Base-by-base conservation (phyloP, 2,329 filamentous ascomycete genomes). In the Scopulariopsis brevicaulis region DNA sequence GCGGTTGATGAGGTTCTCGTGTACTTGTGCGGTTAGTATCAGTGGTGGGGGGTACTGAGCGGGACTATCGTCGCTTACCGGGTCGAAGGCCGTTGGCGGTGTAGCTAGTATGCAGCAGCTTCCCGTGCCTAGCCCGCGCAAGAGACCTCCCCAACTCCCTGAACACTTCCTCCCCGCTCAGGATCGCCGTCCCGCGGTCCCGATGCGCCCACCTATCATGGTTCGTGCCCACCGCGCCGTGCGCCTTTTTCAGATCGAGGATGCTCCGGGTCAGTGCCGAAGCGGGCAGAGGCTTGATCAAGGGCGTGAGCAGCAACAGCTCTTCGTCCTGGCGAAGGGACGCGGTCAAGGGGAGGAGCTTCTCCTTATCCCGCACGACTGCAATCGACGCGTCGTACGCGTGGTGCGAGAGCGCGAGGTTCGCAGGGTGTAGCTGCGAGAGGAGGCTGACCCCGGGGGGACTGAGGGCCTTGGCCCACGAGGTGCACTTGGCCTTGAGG, bases 321-420 rank as follows among this genome's bases (percentile, higher is more conserved):
- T 96, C 93, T 67, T 96, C 92, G 58, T 90, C 88, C 22, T 87
- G 82, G 54, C 93, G 86, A 67, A 96, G 80, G 4, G 89, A 86
- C 61, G 86, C 86, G 3, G 89, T 87, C 5, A 97, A 77, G 1
- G 94, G 94, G 3, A 99, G 75, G 1, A 96, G 74, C 60, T 89
- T 85, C 61, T 93, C 88, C 69, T 90, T 93, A 68, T 99, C 93
- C 59, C 92, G 81, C 54, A 97, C 90, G 25, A 99, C 87, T 0
- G 92, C 94, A 60, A 97, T 96, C 1, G 93, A 96, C 63, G 84
- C 86, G 66, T 96, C 92, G 69, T 97, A 99, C 1, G 91, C 91
- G 67, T 83, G 86, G 0, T 85, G 88, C 0, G 93, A 96, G 5
- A 97, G 78, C 6, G 82, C 82, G 11, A 89, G 85, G 68, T 97